A percentile compares a stretch with the other conserved stretches of the same genome.
Evolutionary conservation across 2,329 filamentous ascomycete genomes (phyloP).

Genomic region (Ascochyta fabae): DNA sequence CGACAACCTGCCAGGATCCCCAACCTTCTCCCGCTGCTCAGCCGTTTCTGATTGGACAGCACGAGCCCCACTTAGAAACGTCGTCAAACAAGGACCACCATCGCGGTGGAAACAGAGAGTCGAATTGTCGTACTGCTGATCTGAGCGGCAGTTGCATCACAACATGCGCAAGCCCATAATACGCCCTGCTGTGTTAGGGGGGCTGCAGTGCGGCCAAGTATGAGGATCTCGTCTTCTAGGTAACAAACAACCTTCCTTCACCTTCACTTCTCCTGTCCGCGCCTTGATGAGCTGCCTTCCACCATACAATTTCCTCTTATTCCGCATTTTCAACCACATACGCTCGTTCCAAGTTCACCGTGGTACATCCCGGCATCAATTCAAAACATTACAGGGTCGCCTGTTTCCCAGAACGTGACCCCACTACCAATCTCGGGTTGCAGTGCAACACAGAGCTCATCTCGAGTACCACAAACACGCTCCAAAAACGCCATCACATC

Average conservation of each 20-base stretch:
- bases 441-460: constrained; percentile 22
- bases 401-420: constrained; percentile 14
- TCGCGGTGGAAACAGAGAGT: constrained; percentile 15
- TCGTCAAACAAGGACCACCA: constrained; percentile 13
- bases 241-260: constrained; percentile 13
- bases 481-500: constrained; percentile 2
- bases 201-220: neutral
- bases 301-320: neutral
- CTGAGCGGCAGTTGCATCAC: constrained; percentile 12
- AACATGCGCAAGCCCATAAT: constrained; percentile 8
- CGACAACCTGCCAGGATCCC: constrained; percentile 18
- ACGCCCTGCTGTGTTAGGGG: constrained; percentile 13
- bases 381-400: constrained; percentile 15
- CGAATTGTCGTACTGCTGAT: constrained; percentile 7
- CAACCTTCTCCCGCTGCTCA: constrained; percentile 5
- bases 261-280: constrained; percentile 14
- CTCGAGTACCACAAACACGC: constrained; percentile 18
- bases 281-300: constrained; percentile 29
- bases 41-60: constrained; percentile 22
- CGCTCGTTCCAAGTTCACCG: constrained; percentile 4
- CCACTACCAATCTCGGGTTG: constrained; percentile 27
- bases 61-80: constrained; percentile 16
- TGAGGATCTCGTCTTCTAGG: neutral
- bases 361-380: constrained; percentile 17
- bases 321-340: constrained; percentile 1